Conservation (phyloP, 495 filamentous ascomycete species). For the Podospora pseudocomata region DNA sequence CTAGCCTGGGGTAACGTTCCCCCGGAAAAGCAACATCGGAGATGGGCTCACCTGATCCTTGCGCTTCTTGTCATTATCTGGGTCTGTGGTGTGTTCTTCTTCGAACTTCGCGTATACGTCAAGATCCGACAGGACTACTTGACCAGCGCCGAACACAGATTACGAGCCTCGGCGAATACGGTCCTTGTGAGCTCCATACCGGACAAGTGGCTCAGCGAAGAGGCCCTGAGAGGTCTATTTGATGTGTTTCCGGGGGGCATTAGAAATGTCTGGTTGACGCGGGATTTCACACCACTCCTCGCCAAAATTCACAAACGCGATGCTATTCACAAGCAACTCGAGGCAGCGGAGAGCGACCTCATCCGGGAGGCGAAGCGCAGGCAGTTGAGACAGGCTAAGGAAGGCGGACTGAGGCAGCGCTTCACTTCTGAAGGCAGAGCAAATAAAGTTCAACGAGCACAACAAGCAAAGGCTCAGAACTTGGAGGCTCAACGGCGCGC, state of each 20-base stretch:
- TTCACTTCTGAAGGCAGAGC: slow-evolving; percentile 46
- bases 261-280: slow-evolving; percentile 94
- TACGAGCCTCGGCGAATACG: slow-evolving; percentile 93
- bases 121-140: slow-evolving; percentile 90
- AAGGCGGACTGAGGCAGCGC: slow-evolving; percentile 48
- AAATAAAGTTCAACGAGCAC: slow-evolving; percentile 35
- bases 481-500: slow-evolving; percentile 58
- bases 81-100: slow-evolving; percentile 84
- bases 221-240: slow-evolving; percentile 79
- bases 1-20: slow-evolving; percentile 91
- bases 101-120: slow-evolving; percentile 86
- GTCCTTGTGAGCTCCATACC: slow-evolving; percentile 90
- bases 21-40: slow-evolving; percentile 63
- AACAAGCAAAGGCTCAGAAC: slow-evolving; percentile 50
- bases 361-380: slow-evolving; percentile 74
- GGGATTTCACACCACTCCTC: slow-evolving; percentile 80
- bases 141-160: slow-evolving; percentile 90
- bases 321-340: slow-evolving; percentile 65
- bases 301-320: slow-evolving; percentile 81
- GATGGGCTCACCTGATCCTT: slow-evolving; percentile 86
- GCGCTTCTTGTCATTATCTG: slow-evolving; percentile 77
- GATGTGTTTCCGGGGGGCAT: slow-evolving; percentile 96
- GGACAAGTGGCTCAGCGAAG: slow-evolving; percentile 76
- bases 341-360: slow-evolving; percentile 79
- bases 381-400: slow-evolving; percentile 67